Evolutionary conservation across 805 yeast species (phyloP).

Genomic region (Metschnikowia anglica): DNA sequence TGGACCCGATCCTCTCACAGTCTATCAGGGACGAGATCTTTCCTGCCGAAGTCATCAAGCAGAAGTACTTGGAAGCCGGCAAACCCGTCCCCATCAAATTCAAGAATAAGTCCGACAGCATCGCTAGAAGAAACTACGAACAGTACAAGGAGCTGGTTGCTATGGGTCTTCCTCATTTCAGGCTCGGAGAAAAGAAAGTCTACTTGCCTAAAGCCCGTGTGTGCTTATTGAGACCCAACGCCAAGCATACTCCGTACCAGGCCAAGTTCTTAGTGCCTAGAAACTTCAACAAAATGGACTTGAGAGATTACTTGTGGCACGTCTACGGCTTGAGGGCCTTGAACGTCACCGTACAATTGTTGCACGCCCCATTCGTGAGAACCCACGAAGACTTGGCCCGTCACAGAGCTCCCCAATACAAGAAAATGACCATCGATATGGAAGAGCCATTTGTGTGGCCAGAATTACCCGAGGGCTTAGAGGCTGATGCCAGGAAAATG

Average conservation of each 20-base stretch:
- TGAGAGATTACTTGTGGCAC: slow-evolving; percentile 89
- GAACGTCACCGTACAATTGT: slow-evolving; percentile 81
- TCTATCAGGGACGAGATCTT: slow-evolving; percentile 41
- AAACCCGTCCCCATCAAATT: slow-evolving; percentile 45
- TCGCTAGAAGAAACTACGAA: slow-evolving; percentile 40
- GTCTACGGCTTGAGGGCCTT: slow-evolving; percentile 88
- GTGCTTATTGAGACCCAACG: slow-evolving; percentile 81
- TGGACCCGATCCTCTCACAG: slow-evolving; percentile 41
- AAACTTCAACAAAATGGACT: slow-evolving; percentile 88
- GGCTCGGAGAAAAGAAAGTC: slow-evolving; percentile 69
- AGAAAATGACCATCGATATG: slow-evolving; percentile 97
- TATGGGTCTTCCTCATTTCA: slow-evolving; percentile 73
- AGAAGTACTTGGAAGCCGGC: slow-evolving; percentile 35
- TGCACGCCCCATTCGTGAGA: slow-evolving; percentile 68
- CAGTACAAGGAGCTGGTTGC: slow-evolving; percentile 52
- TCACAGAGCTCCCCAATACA: slow-evolving; percentile 74
- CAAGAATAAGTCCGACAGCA: slow-evolving; percentile 33
- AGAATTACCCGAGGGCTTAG: slow-evolving; percentile 42
- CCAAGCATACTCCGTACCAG: slow-evolving; percentile 96
- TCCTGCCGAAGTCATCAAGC: slow-evolving; percentile 37
- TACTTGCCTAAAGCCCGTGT: slow-evolving; percentile 87
- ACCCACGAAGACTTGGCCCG: slow-evolving; percentile 58
- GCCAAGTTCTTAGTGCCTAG: slow-evolving; percentile 95
- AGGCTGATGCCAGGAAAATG: slow-evolving; percentile 36
- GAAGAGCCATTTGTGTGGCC: slow-evolving; percentile 97